Conservation (phyloP, 306 rosid genomes). For the Vachellia pachyceras region DNA sequence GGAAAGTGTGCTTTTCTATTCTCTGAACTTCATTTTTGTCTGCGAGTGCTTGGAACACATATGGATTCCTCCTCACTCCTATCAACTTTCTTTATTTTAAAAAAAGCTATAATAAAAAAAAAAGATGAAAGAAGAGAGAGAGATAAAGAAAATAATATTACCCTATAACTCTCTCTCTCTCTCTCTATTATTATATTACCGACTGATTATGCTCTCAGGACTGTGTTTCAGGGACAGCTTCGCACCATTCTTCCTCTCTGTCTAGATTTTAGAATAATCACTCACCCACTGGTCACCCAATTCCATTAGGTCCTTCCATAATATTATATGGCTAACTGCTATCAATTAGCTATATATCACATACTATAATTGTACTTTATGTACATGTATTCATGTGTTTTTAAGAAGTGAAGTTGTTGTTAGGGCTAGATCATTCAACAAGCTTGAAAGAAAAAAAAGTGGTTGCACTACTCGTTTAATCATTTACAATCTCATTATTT, state of each 20-base stretch:
- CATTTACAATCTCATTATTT: background rate
- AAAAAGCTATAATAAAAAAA: background rate
- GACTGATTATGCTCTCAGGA: slow-evolving; percentile 34
- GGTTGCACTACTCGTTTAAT: background rate
- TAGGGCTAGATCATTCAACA: slow-evolving; percentile 14
- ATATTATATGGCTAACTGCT: background rate
- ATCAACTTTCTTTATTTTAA: slow-evolving; percentile 49
- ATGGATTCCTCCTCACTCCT: slow-evolving; percentile 70
- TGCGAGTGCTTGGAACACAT: slow-evolving; percentile 84
- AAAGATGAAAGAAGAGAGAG: slow-evolving; percentile 38
- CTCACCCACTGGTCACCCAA: slow-evolving; percentile 50
- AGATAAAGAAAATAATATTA: background rate
- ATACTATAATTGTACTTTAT: slow-evolving; percentile 37
- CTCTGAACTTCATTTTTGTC: slow-evolving; percentile 91
- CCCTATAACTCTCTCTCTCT: background rate
- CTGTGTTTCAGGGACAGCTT: slow-evolving; percentile 47
- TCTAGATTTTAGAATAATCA: slow-evolving; percentile 50
- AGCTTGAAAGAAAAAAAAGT: slow-evolving; percentile 11
- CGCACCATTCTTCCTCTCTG: slow-evolving; percentile 50
- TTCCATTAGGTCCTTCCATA: slow-evolving; percentile 40
- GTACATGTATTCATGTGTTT: slow-evolving; percentile 23
- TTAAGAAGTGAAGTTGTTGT: slow-evolving; percentile 10
- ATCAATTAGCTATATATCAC: slow-evolving; percentile 16
- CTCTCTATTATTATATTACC: slow-evolving; percentile 42
- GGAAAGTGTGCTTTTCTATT: slow-evolving; percentile 78